Percentiles rank a stretch among this genome's conserved stretches.
phyloP scores from a whole-genome alignment of 2,329 filamentous ascomycete species.

The Phyllosticta paracitricarpa region DNA sequence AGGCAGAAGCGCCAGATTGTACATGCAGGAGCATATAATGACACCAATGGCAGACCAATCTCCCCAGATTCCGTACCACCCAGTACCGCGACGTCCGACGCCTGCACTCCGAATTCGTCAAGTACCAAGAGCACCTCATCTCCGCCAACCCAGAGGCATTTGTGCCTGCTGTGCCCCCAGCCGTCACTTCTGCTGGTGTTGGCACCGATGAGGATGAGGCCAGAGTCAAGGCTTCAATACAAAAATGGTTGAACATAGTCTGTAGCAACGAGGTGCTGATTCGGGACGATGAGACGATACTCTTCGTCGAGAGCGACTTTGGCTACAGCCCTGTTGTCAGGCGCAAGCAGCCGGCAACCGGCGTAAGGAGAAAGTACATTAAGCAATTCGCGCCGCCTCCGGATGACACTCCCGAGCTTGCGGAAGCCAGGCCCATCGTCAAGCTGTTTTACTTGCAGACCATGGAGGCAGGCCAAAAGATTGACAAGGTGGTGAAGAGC shows the following conservation, averaged over 20 bases:
- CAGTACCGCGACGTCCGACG: slow-evolving; percentile 96
- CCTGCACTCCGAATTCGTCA: slow-evolving; percentile 89
- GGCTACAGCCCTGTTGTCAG: slow-evolving; percentile 93
- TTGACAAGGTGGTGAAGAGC: slow-evolving; percentile 87
- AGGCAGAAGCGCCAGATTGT: slow-evolving; percentile 20
- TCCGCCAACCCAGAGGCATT: slow-evolving; percentile 95
- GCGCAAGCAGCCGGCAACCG: slow-evolving; percentile 93
- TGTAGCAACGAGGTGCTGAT: slow-evolving; percentile 88
- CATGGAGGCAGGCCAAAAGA: slow-evolving; percentile 95
- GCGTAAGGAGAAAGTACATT: slow-evolving; percentile 85
- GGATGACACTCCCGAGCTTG: slow-evolving; percentile 90
- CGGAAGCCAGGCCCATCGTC: slow-evolving; percentile 78
- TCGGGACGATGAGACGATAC: slow-evolving; percentile 90
- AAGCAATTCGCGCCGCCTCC: slow-evolving; percentile 98
- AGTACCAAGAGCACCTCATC: slow-evolving; percentile 90
- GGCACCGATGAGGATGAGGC: slow-evolving; percentile 93
- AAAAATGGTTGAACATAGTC: slow-evolving; percentile 91
- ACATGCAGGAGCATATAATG: background rate
- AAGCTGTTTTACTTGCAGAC: slow-evolving; percentile 92
- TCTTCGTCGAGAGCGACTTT: slow-evolving; percentile 98
- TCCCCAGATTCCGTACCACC: slow-evolving; percentile 94
- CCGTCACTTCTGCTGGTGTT: slow-evolving; percentile 86
- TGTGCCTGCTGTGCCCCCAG: slow-evolving; percentile 87
- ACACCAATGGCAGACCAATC: slow-evolving; percentile 63
- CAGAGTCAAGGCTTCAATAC: slow-evolving; percentile 78